Conservation (phyloP, 805 yeast species). For the Tetrapisispora arboricola region DNA sequence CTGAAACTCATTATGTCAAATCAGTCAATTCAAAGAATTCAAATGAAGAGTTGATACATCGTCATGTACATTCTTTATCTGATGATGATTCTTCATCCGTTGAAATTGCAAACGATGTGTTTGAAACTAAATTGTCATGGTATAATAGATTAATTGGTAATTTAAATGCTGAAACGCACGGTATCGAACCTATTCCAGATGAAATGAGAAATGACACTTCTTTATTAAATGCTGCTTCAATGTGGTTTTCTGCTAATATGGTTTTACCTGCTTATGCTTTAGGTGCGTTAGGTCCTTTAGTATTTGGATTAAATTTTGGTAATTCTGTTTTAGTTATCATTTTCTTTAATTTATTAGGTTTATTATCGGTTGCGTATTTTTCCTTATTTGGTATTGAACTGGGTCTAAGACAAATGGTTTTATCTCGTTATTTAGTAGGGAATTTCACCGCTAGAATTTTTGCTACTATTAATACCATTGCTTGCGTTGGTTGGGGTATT, state of each 20-base stretch:
- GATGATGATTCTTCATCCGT: not conserved
- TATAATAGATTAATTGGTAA: slow-evolving; percentile 18
- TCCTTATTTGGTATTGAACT: slow-evolving; percentile 74
- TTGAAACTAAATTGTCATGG: slow-evolving; percentile 13
- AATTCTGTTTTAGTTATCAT: slow-evolving; percentile 55
- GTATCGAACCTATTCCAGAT: slow-evolving; percentile 73
- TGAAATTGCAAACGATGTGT: slow-evolving; percentile 1
- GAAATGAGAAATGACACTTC: slow-evolving; percentile 65
- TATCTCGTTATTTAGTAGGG: slow-evolving; percentile 72
- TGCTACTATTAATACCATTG: slow-evolving; percentile 65
- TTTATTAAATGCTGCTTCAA: slow-evolving; percentile 59
- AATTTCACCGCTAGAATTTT: slow-evolving; percentile 65
- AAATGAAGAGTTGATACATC: slow-evolving; percentile 2
- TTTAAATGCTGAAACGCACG: slow-evolving; percentile 48
- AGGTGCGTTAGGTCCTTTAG: slow-evolving; percentile 60
- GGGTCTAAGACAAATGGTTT: slow-evolving; percentile 81
- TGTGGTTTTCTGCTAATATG: slow-evolving; percentile 89
- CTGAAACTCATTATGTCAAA: not conserved
- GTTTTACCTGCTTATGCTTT: slow-evolving; percentile 74
- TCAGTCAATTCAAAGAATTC: not conserved
- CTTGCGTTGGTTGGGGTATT: slow-evolving; percentile 94
- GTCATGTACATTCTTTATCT: not conserved
- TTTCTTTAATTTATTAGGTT: slow-evolving; percentile 67
- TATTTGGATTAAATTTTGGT: slow-evolving; percentile 64
- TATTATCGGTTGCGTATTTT: slow-evolving; percentile 69